These are phyloP conservation scores for Globisporangium spinosum DNA, from an alignment of 352 stramenopile genomes.

Conservation along the genomic window DNA sequence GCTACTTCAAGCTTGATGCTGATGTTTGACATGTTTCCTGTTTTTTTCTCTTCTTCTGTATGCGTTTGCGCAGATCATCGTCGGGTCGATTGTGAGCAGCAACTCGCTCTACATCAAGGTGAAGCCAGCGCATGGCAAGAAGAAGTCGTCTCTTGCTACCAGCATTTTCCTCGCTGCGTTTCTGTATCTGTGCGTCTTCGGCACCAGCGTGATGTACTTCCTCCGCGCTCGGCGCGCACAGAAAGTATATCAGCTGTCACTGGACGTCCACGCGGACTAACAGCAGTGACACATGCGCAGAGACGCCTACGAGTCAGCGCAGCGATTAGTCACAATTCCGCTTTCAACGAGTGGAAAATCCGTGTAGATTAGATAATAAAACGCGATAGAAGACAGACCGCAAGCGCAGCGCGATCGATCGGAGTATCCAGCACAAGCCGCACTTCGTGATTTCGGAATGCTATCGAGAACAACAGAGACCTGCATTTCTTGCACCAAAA, in stretches of 20 bases:
- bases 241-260: slow-evolving; percentile 87
- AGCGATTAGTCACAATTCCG: slow-evolving; percentile 8
- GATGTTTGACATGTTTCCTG: neutral
- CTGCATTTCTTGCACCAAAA: slow-evolving; percentile 6
- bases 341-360: neutral
- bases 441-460: neutral
- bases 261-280: slow-evolving; percentile 83
- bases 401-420: slow-evolving; percentile 5
- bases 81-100: slow-evolving; percentile 82
- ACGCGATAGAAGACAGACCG: slow-evolving; percentile 15
- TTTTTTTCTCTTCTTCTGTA: neutral
- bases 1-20: neutral
- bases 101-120: slow-evolving; percentile 88
- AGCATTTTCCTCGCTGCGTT: slow-evolving; percentile 87
- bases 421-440: neutral
- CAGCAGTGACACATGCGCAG: slow-evolving; percentile 16
- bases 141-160: slow-evolving; percentile 77
- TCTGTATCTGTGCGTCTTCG: slow-evolving; percentile 83
- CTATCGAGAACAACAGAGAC: slow-evolving; percentile 11
- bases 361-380: slow-evolving; percentile 52
- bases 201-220: slow-evolving; percentile 86
- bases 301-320: neutral
- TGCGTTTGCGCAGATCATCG: slow-evolving; percentile 48
- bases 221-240: slow-evolving; percentile 67
- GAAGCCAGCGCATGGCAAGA: slow-evolving; percentile 67